Conservation (phyloP, 495 filamentous ascomycete species). For the Hypoxylon crocopeplum region DNA sequence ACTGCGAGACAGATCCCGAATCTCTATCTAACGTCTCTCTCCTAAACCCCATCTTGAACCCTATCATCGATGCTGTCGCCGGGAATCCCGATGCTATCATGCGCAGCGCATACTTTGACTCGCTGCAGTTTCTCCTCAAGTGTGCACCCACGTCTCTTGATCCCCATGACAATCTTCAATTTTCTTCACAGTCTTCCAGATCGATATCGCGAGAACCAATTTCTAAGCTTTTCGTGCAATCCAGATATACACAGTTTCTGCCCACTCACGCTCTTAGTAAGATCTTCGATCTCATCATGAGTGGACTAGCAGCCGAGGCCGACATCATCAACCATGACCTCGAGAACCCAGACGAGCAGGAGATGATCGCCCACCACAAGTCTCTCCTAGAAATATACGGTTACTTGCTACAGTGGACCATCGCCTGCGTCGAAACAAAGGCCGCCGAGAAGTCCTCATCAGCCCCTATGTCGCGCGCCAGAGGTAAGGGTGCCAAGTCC, state of each 20-base stretch:
- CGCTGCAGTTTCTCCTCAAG: conserved; percentile 95
- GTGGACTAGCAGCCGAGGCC: conserved; percentile 90
- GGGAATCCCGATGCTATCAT: conserved; percentile 88
- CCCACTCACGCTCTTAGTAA: conserved; percentile 86
- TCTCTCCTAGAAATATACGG: conserved; percentile 91
- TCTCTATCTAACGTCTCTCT: conserved; percentile 73
- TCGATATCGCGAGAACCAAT: conserved; percentile 37
- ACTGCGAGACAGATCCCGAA: conserved; percentile 92
- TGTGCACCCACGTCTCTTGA: conserved; percentile 73
- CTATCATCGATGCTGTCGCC: conserved; percentile 91
- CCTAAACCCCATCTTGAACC: conserved; percentile 85
- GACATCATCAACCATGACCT: conserved; percentile 85
- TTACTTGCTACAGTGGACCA: conserved; percentile 93
- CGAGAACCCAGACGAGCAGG: conserved; percentile 85
- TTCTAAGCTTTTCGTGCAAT: conserved; percentile 71
- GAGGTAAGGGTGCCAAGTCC: conserved; percentile 77
- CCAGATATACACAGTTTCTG: conserved; percentile 82
- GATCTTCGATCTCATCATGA: conserved; percentile 90
- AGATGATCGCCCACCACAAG: conserved; percentile 84
- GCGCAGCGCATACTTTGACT: conserved; percentile 81
- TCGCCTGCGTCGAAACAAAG: conserved; percentile 91
- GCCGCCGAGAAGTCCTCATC: conserved; percentile 85
- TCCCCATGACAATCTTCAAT: conserved; percentile 38
- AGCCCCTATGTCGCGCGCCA: conserved; percentile 71
- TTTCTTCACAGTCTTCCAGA: conserved; percentile 16